Evolutionary conservation across 768 basidiomycete genomes (phyloP).

Genomic region (Russula sp.): DNA sequence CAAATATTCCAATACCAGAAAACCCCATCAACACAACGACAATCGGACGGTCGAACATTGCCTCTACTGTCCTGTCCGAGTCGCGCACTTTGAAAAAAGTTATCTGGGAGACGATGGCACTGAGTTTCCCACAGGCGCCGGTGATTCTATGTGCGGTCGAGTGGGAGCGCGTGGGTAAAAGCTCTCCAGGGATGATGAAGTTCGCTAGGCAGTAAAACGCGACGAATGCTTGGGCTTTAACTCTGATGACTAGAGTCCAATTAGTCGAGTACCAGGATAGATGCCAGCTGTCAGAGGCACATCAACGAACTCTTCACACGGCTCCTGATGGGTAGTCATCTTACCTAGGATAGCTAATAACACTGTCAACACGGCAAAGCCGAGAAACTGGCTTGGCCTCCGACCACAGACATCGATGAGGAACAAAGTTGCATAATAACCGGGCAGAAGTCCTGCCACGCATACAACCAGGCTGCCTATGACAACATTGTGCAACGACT

Average conservation of each 20-base stretch:
- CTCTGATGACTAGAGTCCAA: constrained; percentile 39
- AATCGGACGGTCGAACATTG: too few species aligned
- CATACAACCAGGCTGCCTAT: constrained; percentile 76
- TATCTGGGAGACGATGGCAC: constrained; percentile 44
- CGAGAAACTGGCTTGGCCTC: constrained; percentile 77
- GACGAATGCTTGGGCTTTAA: constrained; percentile 34
- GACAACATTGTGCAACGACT: constrained; percentile 58
- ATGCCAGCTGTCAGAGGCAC: constrained; percentile 23
- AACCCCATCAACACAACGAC: too few species aligned
- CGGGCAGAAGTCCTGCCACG: constrained; percentile 75
- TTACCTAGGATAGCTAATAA: constrained; percentile 70
- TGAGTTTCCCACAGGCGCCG: constrained; percentile 45
- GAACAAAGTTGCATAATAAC: constrained; percentile 63
- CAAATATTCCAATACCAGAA: constrained; percentile 34
- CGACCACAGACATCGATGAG: constrained; percentile 78
- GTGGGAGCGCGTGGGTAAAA: constrained; percentile 46
- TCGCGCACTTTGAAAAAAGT: constrained; percentile 35
- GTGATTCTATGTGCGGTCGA: constrained; percentile 45
- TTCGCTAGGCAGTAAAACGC: constrained; percentile 42
- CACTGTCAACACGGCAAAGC: constrained; percentile 62
- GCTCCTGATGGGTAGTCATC: constrained; percentile 33
- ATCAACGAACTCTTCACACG: constrained; percentile 34
- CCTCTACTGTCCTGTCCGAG: too few species aligned
- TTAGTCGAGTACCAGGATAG: neutral
- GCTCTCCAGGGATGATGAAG: constrained; percentile 45